These are phyloP conservation scores for Senecio squalidus DNA, from an alignment of 140 eudicot genomes.

Conservation along the genomic window DNA sequence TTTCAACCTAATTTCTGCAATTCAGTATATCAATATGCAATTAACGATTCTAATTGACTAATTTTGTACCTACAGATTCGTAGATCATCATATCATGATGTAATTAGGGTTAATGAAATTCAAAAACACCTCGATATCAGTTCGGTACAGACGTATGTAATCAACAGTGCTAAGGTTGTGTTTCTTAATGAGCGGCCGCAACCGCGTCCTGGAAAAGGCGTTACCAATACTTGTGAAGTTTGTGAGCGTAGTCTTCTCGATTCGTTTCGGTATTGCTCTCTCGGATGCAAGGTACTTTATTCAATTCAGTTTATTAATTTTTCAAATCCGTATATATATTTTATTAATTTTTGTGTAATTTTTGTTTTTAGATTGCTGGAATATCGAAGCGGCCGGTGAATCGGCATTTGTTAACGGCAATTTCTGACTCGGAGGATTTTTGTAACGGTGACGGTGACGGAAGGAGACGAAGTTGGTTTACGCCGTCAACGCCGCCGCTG, in stretches of 20 bases:
- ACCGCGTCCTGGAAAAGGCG: slow-evolving; percentile 57
- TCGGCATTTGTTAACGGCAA: slow-evolving; percentile 13
- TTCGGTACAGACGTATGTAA: slow-evolving; percentile 55
- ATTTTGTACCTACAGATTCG: slow-evolving; percentile 33
- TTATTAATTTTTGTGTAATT: neutral
- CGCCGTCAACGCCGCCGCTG: slow-evolving; percentile 87
- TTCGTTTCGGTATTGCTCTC: slow-evolving; percentile 60
- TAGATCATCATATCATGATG: slow-evolving; percentile 65
- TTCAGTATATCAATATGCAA: neutral
- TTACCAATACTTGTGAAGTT: slow-evolving; percentile 51
- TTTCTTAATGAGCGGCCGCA: slow-evolving; percentile 59
- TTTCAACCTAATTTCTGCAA: too few relatives aligned
- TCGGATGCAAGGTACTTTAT: slow-evolving; percentile 49
- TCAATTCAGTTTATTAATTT: neutral
- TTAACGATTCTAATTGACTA: neutral
- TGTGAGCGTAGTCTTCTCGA: slow-evolving; percentile 63
- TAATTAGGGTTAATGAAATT: slow-evolving; percentile 53
- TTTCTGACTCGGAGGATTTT: slow-evolving; percentile 53
- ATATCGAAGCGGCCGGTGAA: slow-evolving; percentile 26
- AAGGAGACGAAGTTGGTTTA: slow-evolving; percentile 30
- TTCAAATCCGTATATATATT: too few relatives aligned
- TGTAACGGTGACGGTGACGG: slow-evolving; percentile 15
- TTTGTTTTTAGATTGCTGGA: slow-evolving; percentile 36
- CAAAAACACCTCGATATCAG: slow-evolving; percentile 49
- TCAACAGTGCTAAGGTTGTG: slow-evolving; percentile 58